A percentile compares a stretch with the other conserved stretches of the same genome.
These are phyloP conservation scores for Huntiella decipiens DNA, from an alignment of 2,329 filamentous ascomycete species.

Conservation along the genomic window DNA sequence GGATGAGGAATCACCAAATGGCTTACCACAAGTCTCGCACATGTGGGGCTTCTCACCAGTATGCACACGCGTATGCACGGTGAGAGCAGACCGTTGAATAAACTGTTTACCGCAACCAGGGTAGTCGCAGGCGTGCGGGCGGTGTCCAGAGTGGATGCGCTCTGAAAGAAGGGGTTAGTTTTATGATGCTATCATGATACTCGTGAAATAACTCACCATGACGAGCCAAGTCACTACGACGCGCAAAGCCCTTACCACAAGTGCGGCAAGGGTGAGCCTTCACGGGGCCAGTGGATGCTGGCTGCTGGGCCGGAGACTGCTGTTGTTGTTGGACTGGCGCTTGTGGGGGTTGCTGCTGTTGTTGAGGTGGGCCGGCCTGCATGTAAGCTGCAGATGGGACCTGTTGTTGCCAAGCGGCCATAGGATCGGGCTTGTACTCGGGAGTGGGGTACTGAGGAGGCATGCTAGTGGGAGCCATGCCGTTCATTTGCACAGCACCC, in stretches of 20 bases:
- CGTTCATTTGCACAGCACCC: conserved; percentile 21
- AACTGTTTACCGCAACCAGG: conserved; percentile 86
- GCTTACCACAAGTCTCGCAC: conserved; percentile 94
- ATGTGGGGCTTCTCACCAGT: conserved; percentile 97
- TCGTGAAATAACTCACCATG: conserved; percentile 48
- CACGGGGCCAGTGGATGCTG: conserved; percentile 16
- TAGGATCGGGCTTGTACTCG: conserved; percentile 10
- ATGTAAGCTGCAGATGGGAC: conserved; percentile 18
- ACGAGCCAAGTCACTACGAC: conserved; percentile 80
- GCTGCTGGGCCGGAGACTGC: conserved; percentile 17
- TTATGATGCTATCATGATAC: neutral
- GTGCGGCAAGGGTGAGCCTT: conserved; percentile 79
- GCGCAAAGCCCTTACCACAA: conserved; percentile 79
- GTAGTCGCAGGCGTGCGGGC: conserved; percentile 83
- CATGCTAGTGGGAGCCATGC: conserved; percentile 10
- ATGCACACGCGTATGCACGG: conserved; percentile 86
- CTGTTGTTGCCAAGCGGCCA: conserved; percentile 9
- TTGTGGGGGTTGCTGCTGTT: conserved; percentile 16
- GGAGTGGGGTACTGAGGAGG: conserved; percentile 11
- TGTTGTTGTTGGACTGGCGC: conserved; percentile 15
- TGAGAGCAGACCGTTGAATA: conserved; percentile 88
- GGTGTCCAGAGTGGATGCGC: conserved; percentile 79
- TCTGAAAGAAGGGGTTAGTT: conserved; percentile 39
- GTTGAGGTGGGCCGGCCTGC: conserved; percentile 18
- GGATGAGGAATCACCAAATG: conserved; percentile 91